phyloP scores from a whole-genome alignment of 2,329 filamentous ascomycete genomes.

The Fusarium sp. region DNA sequence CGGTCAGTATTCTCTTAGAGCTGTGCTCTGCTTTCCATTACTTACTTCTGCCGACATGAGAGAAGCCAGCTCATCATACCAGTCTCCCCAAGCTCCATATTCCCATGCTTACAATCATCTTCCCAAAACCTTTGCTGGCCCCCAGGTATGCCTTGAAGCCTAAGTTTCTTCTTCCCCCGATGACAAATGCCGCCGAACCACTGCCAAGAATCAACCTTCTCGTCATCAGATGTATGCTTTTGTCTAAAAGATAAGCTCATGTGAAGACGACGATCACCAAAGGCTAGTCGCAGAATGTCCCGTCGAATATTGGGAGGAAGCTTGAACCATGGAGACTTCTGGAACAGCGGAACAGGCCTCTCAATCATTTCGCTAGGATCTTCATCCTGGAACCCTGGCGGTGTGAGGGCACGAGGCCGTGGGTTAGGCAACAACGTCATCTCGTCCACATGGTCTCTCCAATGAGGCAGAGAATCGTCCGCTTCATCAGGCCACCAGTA shows the following conservation, averaged over 20 bases:
- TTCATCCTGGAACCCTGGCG: background rate
- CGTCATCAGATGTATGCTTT: background rate
- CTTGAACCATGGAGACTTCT: background rate
- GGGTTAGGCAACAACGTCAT: background rate
- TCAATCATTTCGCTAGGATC: background rate
- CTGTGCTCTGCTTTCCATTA: background rate
- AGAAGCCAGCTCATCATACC: constrained; percentile 1
- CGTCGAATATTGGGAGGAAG: background rate
- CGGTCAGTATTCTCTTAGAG: background rate
- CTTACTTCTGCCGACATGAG: constrained; percentile 19
- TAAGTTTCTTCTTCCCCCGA: background rate
- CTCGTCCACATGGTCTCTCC: background rate
- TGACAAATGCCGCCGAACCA: background rate
- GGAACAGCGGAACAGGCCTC: background rate
- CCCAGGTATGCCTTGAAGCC: background rate
- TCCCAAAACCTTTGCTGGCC: background rate
- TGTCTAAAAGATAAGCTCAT: background rate
- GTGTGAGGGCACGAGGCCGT: background rate
- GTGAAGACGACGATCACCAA: background rate
- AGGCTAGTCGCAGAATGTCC: background rate
- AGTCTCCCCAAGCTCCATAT: rapidly evolving
- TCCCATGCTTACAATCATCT: background rate
- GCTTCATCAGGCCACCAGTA: background rate
- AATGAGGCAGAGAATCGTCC: background rate
- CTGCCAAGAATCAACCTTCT: background rate